Base-by-base conservation (phyloP, 768 basidiomycete genomes). In the Suillus hirtellus region DNA sequence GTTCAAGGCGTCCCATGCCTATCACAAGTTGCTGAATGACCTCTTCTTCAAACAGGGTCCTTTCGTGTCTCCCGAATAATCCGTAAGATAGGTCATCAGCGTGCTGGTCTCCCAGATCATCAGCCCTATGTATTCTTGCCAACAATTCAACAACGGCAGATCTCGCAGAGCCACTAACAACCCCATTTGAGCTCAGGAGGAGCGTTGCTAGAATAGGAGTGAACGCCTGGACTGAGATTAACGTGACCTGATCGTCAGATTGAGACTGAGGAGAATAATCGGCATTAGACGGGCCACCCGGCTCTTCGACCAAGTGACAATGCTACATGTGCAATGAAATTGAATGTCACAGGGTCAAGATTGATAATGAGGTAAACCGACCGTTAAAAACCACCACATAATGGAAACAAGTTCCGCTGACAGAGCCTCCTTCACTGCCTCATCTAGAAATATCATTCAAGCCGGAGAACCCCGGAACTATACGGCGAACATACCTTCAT, bases 331-430 rank as follows among this genome's bases (percentile, higher is more conserved):
- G n/a, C 24, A 62, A 55, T 60, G 19, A 19, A 17, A 55, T 61
- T 61, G 62, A 53, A n/a, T 62, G 24, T 50, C 64, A 27, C 24
- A 58, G 14, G 44, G 34, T 46, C 35, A n/a, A 67, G 54, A 38
- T 61, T 50, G 8, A 40, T 11, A 37, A 59, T 17, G 52, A 61
- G 53, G 46, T n/a, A 15, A 62, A 66, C 73, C 62, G 67, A 87
- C 87, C 61, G 88, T 86, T 69, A 93, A 88, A 77, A 96, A 98
- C 88, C 93, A 96, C 94, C 94, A 97, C 55, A 97, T 85, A 67
- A 96, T 85, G 58, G 84, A 78, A 43, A 92, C 87, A 11, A 99
- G 80, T 67, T 92, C 89, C 2, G 86, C 82, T 1, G 92, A 89
- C 27, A 97, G 86, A 7, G 93, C 92, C 74, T 96, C 95, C 73